Base-by-base conservation (phyloP, 352 stramenopile species). In the Phytophthora pluvialis region DNA sequence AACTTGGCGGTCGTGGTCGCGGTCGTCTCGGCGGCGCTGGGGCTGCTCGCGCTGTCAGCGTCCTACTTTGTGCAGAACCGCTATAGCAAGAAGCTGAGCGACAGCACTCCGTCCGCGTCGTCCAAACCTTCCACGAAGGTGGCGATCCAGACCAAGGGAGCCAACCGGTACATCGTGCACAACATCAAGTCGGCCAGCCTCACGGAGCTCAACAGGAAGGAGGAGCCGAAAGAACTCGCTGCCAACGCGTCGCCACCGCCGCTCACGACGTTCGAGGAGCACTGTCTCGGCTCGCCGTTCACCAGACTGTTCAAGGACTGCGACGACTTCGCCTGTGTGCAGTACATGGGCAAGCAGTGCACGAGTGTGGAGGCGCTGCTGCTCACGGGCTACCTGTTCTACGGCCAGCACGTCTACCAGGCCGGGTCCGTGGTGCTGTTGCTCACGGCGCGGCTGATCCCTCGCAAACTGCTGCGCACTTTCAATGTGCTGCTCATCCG, bases 401-500 rank as follows among this genome's bases (percentile, higher is more conserved):
- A 60, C 54, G 54, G 46, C 1, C 38, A 70, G 33, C 29, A 59
- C 15, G 26, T 69, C 5, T 59, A 64, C 31, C 61, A 59, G 31
- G 61, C 45, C 8, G 53, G 44, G 1, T 70, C 62, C 0, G 53
- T 70, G 11, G 54, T 70, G 11, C 6, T 65, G 13, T 13, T 75
- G n/a, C 15, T 68, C 0, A 3, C 68, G 15, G 54, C 56, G 4
- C 33, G 35, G 4, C 5, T 71, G 1, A 50, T 67, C n/a, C 66
- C 66, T 10, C 26, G 56, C 1, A 59, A 58, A 13, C 1, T 71
- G 12, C 49, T 70, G 11, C 55, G 60, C 0, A 74, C 60, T 1
- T 74, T 72, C 44, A 72, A 75, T 13, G 35, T 72, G 7, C 40
- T 65, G 5, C 31, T 70, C 40, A 60, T 65, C 21, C 55, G 62